phyloP scores from a whole-genome alignment of 306 rosid species.

The Fragaria nilgerrensis region DNA sequence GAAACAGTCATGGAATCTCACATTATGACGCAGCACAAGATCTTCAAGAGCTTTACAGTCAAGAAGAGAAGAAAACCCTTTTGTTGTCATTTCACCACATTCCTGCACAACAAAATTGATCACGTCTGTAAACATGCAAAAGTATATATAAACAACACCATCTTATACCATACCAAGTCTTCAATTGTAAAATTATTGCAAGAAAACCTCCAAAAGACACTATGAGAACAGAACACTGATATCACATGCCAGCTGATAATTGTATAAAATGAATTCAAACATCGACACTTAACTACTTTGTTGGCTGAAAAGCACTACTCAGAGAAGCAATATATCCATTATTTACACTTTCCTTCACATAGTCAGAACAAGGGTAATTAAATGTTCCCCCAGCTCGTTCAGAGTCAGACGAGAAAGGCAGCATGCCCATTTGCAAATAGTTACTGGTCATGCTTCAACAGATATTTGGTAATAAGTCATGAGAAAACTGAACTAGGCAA shows the following conservation, averaged over 20 bases:
- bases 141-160: conserved; percentile 10
- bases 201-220: background rate
- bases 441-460: background rate
- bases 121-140: conserved; percentile 22
- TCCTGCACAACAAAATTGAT: conserved; percentile 46
- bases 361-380: background rate
- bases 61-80: conserved; percentile 64
- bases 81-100: conserved; percentile 67
- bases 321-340: background rate
- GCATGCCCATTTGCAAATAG: background rate
- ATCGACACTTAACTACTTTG: background rate
- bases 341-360: background rate
- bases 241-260: background rate
- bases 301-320: background rate
- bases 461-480: conserved; percentile 12
- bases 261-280: background rate
- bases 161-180: conserved; percentile 2
- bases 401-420: background rate
- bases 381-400: background rate
- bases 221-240: background rate
- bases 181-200: conserved; percentile 7
- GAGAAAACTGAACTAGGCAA: conserved; percentile 20
- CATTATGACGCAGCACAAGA: conserved; percentile 76
- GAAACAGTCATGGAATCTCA: conserved; percentile 37
- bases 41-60: conserved; percentile 79